These are phyloP conservation scores for Cytospora schulzeri DNA, from an alignment of 2,329 filamentous ascomycete genomes.

Conservation along the genomic window DNA sequence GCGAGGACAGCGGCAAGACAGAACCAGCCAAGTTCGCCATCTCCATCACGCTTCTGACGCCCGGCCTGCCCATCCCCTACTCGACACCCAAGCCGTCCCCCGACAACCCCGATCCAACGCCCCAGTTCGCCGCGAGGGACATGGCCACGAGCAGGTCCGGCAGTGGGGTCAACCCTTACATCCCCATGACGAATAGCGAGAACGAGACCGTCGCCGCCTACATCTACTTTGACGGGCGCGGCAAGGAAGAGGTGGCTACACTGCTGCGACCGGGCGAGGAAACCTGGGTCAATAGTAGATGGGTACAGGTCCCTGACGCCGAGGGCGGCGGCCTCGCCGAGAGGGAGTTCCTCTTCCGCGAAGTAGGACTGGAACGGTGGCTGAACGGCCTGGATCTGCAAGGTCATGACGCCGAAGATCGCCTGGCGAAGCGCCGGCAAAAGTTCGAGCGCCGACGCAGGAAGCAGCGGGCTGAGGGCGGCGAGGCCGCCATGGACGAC, in stretches of 20 bases:
- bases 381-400: slow-evolving; percentile 95
- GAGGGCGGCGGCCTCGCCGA: slow-evolving; percentile 95
- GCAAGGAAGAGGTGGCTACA: slow-evolving; percentile 96
- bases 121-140: slow-evolving; percentile 77
- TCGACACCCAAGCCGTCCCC: slow-evolving; percentile 80
- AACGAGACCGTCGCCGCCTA: slow-evolving; percentile 98
- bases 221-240: slow-evolving; percentile 95
- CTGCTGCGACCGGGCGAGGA: slow-evolving; percentile 90
- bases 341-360: slow-evolving; percentile 94
- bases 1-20: slow-evolving; percentile 70
- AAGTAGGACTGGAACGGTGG: slow-evolving; percentile 95
- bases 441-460: slow-evolving; percentile 73
- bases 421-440: slow-evolving; percentile 83
- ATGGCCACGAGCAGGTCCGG: slow-evolving; percentile 54
- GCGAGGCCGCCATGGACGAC: slow-evolving; percentile 39
- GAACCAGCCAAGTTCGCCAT: slow-evolving; percentile 97
- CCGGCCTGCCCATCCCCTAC: slow-evolving; percentile 87
- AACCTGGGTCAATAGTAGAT: slow-evolving; percentile 98
- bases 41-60: slow-evolving; percentile 92
- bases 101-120: slow-evolving; percentile 76
- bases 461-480: slow-evolving; percentile 57
- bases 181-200: slow-evolving; percentile 86
- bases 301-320: slow-evolving; percentile 89
- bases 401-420: slow-evolving; percentile 86
- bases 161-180: slow-evolving; percentile 77